Conservation (phyloP, 2,329 filamentous ascomycete species). For the Lasiodiplodia theobromae region DNA sequence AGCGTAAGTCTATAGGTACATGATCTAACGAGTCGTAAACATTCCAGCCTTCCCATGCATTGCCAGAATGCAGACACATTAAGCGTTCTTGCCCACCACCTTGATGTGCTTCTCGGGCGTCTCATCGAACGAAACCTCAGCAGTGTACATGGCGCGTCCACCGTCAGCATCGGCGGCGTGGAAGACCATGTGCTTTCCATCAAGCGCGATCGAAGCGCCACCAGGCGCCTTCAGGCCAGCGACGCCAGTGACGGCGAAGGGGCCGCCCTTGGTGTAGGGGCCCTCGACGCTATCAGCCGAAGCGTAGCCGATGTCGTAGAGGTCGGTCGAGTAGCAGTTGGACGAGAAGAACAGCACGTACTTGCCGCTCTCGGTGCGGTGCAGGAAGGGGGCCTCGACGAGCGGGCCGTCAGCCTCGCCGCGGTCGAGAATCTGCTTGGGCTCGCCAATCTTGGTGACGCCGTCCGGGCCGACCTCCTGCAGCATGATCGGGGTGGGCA, state of each 20-base stretch:
- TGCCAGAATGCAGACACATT: slow-evolving; percentile 21
- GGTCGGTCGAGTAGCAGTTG: slow-evolving; percentile 62
- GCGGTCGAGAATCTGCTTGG: slow-evolving; percentile 58
- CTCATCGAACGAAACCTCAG: slow-evolving; percentile 13
- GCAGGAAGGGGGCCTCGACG: slow-evolving; percentile 67
- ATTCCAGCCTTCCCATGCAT: slow-evolving; percentile 17
- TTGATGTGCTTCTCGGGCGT: not conserved
- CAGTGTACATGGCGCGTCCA: slow-evolving; percentile 19
- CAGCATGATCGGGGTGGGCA: slow-evolving; percentile 63
- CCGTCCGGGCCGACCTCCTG: slow-evolving; percentile 62
- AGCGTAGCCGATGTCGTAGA: slow-evolving; percentile 68
- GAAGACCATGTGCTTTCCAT: slow-evolving; percentile 28
- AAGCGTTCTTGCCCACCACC: not conserved
- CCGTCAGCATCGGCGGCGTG: slow-evolving; percentile 14
- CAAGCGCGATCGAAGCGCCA: slow-evolving; percentile 30
- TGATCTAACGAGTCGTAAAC: slow-evolving; percentile 8
- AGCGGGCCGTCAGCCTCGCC: slow-evolving; percentile 59
- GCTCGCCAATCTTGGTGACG: slow-evolving; percentile 59
- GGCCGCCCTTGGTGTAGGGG: slow-evolving; percentile 34
- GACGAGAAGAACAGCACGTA: slow-evolving; percentile 70
- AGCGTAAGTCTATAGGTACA: slow-evolving; percentile 14
- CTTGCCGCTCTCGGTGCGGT: slow-evolving; percentile 54
- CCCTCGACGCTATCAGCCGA: slow-evolving; percentile 46
- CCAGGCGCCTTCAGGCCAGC: slow-evolving; percentile 31
- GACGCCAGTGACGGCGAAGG: slow-evolving; percentile 30